Conservation (phyloP, 805 yeast species). For the Cyberlindnera veronae region DNA sequence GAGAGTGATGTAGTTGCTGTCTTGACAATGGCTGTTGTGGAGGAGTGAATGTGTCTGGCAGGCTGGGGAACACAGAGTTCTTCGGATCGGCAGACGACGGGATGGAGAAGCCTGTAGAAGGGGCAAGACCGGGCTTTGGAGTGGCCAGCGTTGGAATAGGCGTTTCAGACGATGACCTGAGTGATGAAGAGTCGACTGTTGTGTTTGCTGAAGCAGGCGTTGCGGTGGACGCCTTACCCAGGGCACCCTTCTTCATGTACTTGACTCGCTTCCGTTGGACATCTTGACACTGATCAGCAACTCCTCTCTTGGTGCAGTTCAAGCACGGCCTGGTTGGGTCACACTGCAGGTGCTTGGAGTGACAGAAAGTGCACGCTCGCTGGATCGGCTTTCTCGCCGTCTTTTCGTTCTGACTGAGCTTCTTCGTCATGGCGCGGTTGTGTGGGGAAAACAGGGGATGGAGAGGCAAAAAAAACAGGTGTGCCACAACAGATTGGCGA, state of each 20-base stretch:
- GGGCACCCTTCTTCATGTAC: constrained; percentile 20
- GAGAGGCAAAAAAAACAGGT: too few relatives aligned
- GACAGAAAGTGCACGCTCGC: constrained; percentile 72
- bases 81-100: not conserved
- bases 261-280: constrained; percentile 50
- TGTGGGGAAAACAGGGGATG: not conserved
- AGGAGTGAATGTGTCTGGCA: constrained; percentile 3
- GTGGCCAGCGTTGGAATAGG: not conserved
- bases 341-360: constrained; percentile 70
- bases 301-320: constrained; percentile 62
- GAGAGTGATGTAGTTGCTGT: not conserved
- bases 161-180: not conserved
- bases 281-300: constrained; percentile 54
- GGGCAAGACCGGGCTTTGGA: not conserved
- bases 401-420: constrained; percentile 51
- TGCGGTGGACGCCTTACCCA: too few relatives aligned
- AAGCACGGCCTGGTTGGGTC: constrained; percentile 64
- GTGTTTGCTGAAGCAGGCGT: not conserved
- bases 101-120: not conserved
- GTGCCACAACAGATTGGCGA: too few relatives aligned
- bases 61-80: constrained; percentile 2
- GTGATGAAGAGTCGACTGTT: not conserved
- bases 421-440: constrained; percentile 51
- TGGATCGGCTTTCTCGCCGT: constrained; percentile 56
- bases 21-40: constrained; percentile 5